phyloP scores from a whole-genome alignment of 768 basidiomycete species.

The Mycena leptocephala region DNA sequence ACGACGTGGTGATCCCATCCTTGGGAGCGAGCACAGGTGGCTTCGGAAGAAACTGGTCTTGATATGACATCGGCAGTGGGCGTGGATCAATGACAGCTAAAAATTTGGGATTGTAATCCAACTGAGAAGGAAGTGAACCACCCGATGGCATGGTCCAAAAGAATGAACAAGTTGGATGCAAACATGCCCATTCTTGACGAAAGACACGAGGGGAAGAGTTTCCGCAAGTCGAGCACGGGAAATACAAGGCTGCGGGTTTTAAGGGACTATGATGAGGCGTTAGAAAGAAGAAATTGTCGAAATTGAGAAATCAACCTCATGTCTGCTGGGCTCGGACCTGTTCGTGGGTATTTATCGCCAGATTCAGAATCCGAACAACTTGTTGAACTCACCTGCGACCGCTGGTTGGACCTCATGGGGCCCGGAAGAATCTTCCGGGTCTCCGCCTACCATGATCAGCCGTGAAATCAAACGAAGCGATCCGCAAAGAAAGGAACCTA shows the following conservation, averaged over 20 bases:
- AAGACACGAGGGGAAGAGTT: constrained; percentile 70
- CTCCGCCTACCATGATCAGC: not conserved
- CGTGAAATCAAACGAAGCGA: not conserved
- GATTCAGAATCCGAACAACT: too few relatives aligned
- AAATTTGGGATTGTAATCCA: constrained; percentile 68
- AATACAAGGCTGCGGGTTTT: constrained; percentile 38
- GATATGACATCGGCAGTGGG: constrained; percentile 51
- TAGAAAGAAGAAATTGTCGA: not conserved
- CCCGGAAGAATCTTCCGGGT: not conserved
- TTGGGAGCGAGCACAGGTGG: constrained; percentile 45
- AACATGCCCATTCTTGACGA: constrained; percentile 73
- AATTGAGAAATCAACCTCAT: not conserved
- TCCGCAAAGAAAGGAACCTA: not conserved
- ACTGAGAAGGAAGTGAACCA: constrained; percentile 46
- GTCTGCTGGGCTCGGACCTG: not conserved
- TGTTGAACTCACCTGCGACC: not conserved
- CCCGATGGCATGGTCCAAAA: constrained; percentile 67
- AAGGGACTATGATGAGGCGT: constrained; percentile 31
- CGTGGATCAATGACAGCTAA: constrained; percentile 53
- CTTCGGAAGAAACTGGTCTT: constrained; percentile 55
- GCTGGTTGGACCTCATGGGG: not conserved
- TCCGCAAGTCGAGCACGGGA: constrained; percentile 61
- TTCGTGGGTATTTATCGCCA: not conserved
- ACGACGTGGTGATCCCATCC: constrained; percentile 64
- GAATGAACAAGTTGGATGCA: constrained; percentile 68